Base-by-base conservation (phyloP, 164 flowering plant genomes). In the Chimonanthus salicifolius region DNA sequence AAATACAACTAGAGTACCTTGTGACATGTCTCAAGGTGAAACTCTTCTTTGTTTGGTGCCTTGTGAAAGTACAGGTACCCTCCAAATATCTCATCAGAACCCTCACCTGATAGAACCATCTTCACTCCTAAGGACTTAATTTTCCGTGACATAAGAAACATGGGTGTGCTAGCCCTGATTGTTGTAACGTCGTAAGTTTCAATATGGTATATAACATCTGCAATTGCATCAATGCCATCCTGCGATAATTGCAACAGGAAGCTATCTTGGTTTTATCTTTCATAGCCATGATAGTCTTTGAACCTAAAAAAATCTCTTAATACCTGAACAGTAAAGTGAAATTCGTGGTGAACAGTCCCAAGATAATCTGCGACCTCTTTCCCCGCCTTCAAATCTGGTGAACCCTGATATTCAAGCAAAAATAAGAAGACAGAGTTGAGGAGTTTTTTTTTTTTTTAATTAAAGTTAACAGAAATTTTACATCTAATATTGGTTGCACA, bases 181-280 rank as follows among this genome's bases (percentile, higher is more conserved):
- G 98, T 92, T 0, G 97, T 94, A 5, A 94, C 97, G 77, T 94
- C 97, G 75, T 92, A 92, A 0, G 95, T 90, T 81, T 94, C 95
- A 47, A 91, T 77, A 72, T 94, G 98, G 82, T 90, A 94, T 48
- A 92, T 92, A 44, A 92, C 98, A 74, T 94, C 98, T 75, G 92
- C 98, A 76, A 92, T 90, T 16, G 97, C 97, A 84, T 94, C 98
- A 63, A 91, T 90, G 2, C 98, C 98, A 75, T 94, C 98, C 94
- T 93, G 82, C 63, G 49, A 47, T 54, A 54, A 54, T 11, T 9
- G 16, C n/a, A 54, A 5, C 47, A 49, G 5, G 13, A 16, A 72
- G 15, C 0, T 54, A 0, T 9, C 16, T 54, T 54, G 0, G 16
- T 15, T 54, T 54, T 54, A 54, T 10, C 60, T 54, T 54, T 10